phyloP scores from a whole-genome alignment of 2,329 filamentous ascomycete species.

The Aspergillus udagawae region DNA sequence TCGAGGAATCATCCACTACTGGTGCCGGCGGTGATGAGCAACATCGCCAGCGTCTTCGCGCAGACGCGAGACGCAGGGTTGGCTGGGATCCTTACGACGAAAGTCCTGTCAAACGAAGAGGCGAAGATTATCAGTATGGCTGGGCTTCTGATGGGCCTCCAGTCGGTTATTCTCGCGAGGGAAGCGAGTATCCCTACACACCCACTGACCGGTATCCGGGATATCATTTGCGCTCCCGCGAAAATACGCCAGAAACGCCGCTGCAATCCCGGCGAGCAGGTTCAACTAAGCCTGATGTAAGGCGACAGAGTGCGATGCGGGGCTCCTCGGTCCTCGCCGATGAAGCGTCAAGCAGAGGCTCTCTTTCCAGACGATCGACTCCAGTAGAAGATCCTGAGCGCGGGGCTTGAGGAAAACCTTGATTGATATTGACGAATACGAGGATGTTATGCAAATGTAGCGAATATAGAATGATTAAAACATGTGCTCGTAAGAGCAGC shows the following conservation, averaged over 20 bases:
- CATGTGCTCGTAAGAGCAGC: neutral
- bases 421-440: neutral
- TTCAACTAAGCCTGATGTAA: slow-evolving; percentile 16
- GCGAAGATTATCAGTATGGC: slow-evolving; percentile 61
- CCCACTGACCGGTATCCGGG: slow-evolving; percentile 22
- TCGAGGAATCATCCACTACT: slow-evolving; percentile 64
- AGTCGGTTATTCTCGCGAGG: slow-evolving; percentile 20
- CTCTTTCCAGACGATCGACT: slow-evolving; percentile 30
- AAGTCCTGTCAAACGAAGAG: slow-evolving; percentile 61
- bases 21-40: slow-evolving; percentile 61
- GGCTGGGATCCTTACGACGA: slow-evolving; percentile 72
- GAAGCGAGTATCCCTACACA: slow-evolving; percentile 23
- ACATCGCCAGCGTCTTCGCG: slow-evolving; percentile 55
- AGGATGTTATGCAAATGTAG: neutral
- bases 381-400: slow-evolving; percentile 25
- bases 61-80: slow-evolving; percentile 58
- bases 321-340: slow-evolving; percentile 19
- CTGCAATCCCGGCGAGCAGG: slow-evolving; percentile 18
- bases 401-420: slow-evolving; percentile 18
- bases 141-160: slow-evolving; percentile 22
- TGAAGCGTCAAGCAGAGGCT: slow-evolving; percentile 19
- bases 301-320: slow-evolving; percentile 18
- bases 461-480: slow-evolving; percentile 10
- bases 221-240: slow-evolving; percentile 29
- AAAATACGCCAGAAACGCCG: slow-evolving; percentile 31